Conservation (phyloP, 2,329 filamentous ascomycete species). For the Claviceps sorghi region DNA sequence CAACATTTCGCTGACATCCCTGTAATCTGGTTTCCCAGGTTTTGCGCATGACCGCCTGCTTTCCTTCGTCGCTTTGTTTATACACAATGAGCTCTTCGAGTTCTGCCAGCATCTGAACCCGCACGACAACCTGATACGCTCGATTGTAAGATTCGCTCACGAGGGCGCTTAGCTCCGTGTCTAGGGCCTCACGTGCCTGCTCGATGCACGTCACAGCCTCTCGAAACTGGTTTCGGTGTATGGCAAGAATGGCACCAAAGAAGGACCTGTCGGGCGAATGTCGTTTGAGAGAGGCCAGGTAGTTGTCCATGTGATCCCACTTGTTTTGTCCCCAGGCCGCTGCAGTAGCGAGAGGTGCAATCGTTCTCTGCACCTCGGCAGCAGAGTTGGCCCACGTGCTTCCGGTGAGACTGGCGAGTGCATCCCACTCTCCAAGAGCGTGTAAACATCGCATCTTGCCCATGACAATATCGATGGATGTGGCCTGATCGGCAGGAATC, state of each 20-base stretch:
- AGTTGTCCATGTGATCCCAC: conserved; percentile 97
- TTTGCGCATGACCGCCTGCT: conserved; percentile 76
- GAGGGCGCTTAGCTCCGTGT: conserved; percentile 87
- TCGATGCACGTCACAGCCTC: conserved; percentile 82
- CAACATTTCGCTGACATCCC: conserved; percentile 91
- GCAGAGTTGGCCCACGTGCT: conserved; percentile 88
- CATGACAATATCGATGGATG: conserved; percentile 90
- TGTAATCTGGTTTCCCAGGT: conserved; percentile 95
- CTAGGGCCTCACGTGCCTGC: conserved; percentile 81
- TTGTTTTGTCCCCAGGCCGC: conserved; percentile 93
- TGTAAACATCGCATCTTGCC: conserved; percentile 98
- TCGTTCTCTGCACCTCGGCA: conserved; percentile 73
- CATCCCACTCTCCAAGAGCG: conserved; percentile 93
- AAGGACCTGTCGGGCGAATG: conserved; percentile 90
- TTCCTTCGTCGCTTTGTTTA: conserved; percentile 83
- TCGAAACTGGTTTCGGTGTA: conserved; percentile 91
- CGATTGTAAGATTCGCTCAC: conserved; percentile 98
- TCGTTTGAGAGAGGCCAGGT: conserved; percentile 87
- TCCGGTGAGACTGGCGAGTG: conserved; percentile 73
- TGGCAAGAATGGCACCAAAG: conserved; percentile 87
- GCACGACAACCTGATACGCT: conserved; percentile 93
- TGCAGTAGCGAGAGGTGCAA: conserved; percentile 85
- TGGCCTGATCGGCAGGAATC: conserved; percentile 38
- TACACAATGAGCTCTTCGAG: conserved; percentile 96
- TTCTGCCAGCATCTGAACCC: conserved; percentile 97